phyloP scores from a whole-genome alignment of 2,329 filamentous ascomycete genomes.

The Verticillium nubilum region DNA sequence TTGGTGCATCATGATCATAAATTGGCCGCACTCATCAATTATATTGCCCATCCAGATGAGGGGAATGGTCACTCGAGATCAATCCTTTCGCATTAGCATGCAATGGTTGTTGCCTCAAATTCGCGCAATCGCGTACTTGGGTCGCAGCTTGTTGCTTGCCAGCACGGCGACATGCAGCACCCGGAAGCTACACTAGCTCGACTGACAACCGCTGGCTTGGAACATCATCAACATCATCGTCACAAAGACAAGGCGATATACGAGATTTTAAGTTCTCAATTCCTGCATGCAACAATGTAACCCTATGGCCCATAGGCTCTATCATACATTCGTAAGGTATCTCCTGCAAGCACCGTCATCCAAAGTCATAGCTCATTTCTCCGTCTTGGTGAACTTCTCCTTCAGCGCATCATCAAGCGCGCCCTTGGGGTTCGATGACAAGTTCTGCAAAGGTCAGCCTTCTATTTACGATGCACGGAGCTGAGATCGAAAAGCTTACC shows the following conservation, averaged over 20 bases:
- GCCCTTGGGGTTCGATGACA: slow-evolving; percentile 62
- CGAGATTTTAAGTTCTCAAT: background rate
- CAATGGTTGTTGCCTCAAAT: no score
- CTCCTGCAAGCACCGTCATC: background rate
- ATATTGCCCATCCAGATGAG: no score
- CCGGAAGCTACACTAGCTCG: no score
- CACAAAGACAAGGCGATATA: background rate
- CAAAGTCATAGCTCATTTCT: background rate
- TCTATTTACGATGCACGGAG: background rate
- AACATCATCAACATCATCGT: no score
- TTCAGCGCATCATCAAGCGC: slow-evolving; percentile 55
- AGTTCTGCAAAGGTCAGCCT: slow-evolving; percentile 28
- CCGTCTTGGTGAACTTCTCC: slow-evolving; percentile 54
- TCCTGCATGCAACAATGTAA: no score
- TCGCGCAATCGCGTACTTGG: no score
- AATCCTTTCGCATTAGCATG: no score
- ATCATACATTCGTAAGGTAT: slow-evolving; percentile 4
- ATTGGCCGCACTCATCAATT: background rate
- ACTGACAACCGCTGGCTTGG: no score
- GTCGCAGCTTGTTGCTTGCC: no score
- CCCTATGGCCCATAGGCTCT: background rate
- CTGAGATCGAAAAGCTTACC: slow-evolving; percentile 24
- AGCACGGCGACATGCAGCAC: no score
- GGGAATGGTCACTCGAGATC: no score
- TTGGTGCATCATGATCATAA: no score